Evolutionary conservation across 352 stramenopile species (phyloP), one percentile per base, ranked within the genome.

Genomic region (Globisporangium echinulatum): DNA sequence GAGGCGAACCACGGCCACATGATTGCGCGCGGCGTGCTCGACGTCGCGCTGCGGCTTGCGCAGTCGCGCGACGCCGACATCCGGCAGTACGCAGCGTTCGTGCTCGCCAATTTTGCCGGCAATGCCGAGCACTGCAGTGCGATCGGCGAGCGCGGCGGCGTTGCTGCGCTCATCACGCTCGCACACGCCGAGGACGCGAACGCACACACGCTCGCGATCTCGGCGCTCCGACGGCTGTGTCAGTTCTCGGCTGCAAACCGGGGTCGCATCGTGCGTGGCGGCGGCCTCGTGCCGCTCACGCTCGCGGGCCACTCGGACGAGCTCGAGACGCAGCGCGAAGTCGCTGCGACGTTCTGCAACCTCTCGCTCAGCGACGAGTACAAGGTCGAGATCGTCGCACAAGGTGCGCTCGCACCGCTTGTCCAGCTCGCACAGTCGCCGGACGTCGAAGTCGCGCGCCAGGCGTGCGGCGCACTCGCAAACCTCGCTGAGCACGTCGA

Each of bases 401-500:
- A 89, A 54, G 76, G 69, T 39, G 94, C 80, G 15, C 74, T 97
- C 7, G 70, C 69, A n/a, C 78, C 82, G 33, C 68, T 98, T 44
- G 79, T 97, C 13, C 70, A 86, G 44, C 73, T 98, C 48, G 77
- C 85, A 5, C 86, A 97, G 71, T 97, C 87, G 36, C 69, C 83
- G 8, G 94, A 99, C 62, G 66, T 95, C 11, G 94, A 98, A 54
- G 93, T 97, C 6, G 89, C 94, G 0, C 83, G 89, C 6, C 87
- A 98, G 54, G 85, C 92, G 17, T 94, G 97, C 40, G 91, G 93
- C 10, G 86, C 94, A 25, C 74, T 98, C 3, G 94, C 91, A 19
- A 98, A 98, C 63, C 69, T 99, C 0, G 90, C 94, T 2, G 96
- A 98, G 64, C 92, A 98, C 52, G 65, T 97, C 19, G 87, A 97